These are phyloP conservation scores for Entophlyctis luteolus DNA, from an alignment of 192 early-diverging fungal species.

Conservation along the genomic window DNA sequence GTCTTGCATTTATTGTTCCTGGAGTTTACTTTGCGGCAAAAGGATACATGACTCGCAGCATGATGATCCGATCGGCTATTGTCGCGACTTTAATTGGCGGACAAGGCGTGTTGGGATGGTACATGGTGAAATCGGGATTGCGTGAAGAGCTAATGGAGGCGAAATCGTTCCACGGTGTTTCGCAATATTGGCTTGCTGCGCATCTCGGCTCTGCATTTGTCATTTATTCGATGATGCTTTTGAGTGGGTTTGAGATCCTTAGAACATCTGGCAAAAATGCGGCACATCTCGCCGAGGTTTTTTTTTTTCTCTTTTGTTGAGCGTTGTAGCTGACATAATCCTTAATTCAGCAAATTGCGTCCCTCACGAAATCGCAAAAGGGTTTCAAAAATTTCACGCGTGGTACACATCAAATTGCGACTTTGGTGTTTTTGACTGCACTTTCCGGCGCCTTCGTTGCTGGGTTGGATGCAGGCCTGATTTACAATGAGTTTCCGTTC, in stretches of 20 bases:
- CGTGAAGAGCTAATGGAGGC: constrained; percentile 73
- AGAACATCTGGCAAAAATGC: constrained; percentile 30
- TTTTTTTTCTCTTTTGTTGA: not conserved
- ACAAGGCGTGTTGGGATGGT: constrained; percentile 92
- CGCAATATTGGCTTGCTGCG: constrained; percentile 88
- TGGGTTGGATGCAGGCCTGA: constrained; percentile 91
- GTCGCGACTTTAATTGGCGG: constrained; percentile 29
- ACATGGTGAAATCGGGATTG: constrained; percentile 94
- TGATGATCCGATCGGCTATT: constrained; percentile 38
- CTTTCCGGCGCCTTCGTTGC: constrained; percentile 93
- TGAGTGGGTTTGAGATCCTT: constrained; percentile 76
- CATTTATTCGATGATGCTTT: constrained; percentile 76
- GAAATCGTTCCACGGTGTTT: constrained; percentile 83
- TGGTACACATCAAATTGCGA: constrained; percentile 59
- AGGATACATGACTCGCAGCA: constrained; percentile 70
- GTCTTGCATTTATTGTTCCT: constrained; percentile 79
- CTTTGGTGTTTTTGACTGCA: constrained; percentile 78
- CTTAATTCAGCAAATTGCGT: constrained; percentile 7
- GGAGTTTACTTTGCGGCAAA: constrained; percentile 74
- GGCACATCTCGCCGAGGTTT: not conserved
- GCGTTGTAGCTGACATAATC: not conserved
- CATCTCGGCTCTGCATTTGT: constrained; percentile 85
- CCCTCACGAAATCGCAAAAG: not conserved
- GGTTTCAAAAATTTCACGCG: constrained; percentile 32
- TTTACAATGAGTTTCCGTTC: constrained; percentile 95